Percentiles rank a stretch among this genome's conserved stretches.
phyloP scores from a whole-genome alignment of 106 monocot species.

The Xerophyta viscosa region DNA sequence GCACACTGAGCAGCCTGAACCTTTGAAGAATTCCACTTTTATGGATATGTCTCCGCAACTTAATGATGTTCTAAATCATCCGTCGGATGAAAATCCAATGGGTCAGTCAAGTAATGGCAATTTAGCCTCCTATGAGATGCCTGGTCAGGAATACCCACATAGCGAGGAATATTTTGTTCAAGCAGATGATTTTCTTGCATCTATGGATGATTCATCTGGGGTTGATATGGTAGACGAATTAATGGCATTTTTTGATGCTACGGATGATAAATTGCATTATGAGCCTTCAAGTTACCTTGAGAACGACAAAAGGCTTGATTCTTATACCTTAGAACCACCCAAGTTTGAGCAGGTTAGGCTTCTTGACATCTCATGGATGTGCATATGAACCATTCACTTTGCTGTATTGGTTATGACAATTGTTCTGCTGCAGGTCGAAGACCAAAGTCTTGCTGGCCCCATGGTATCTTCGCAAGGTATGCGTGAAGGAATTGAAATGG shows the following conservation, averaged over 20 bases:
- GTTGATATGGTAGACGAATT: conserved; percentile 29
- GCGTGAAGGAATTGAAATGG: conserved; percentile 1
- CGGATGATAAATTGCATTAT: conserved; percentile 31
- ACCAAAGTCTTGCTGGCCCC: background rate
- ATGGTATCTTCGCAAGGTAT: conserved; percentile 2
- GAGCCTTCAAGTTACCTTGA: conserved; percentile 12
- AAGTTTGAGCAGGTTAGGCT: conserved; percentile 2
- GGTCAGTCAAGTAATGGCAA: conserved; percentile 9
- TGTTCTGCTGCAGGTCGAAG: conserved; percentile 24
- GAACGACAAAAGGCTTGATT: background rate
- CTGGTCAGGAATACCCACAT: conserved; percentile 4
- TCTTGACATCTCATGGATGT: background rate
- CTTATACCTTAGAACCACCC: background rate
- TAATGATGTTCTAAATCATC: conserved; percentile 15
- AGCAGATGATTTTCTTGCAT: conserved; percentile 10
- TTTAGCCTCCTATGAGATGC: conserved; percentile 20
- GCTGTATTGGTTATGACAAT: background rate
- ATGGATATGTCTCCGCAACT: conserved; percentile 8
- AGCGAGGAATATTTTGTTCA: conserved; percentile 11
- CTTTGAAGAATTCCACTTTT: background rate
- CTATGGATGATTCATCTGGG: conserved; percentile 9
- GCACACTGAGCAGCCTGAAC: background rate
- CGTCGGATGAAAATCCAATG: conserved; percentile 9
- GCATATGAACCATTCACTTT: background rate
- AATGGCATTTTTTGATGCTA: conserved; percentile 44